Percentiles rank a stretch among this genome's conserved stretches.
These are phyloP conservation scores for Gleditsia sinensis DNA, from an alignment of 306 rosid genomes.

Conservation along the genomic window DNA sequence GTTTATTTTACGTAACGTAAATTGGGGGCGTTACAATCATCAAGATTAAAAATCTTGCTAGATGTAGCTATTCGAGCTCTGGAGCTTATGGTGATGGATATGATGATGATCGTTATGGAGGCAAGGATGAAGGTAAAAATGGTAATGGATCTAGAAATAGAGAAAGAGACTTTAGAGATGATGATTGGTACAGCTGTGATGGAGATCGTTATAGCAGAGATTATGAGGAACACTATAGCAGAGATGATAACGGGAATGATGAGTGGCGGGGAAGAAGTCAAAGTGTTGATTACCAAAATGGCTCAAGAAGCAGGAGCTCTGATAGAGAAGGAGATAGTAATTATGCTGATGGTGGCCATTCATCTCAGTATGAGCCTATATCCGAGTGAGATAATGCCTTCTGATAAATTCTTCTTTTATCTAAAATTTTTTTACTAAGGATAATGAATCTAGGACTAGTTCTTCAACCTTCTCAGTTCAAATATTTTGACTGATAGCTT, in stretches of 20 bases:
- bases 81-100: slow-evolving; percentile 72
- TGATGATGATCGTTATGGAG: slow-evolving; percentile 80
- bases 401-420: too few relatives aligned
- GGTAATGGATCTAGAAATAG: slow-evolving; percentile 72
- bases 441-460: too few relatives aligned
- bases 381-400: slow-evolving; percentile 1
- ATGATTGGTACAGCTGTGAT: slow-evolving; percentile 72
- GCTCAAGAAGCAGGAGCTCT: slow-evolving; percentile 78
- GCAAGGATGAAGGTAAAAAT: slow-evolving; percentile 74
- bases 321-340: slow-evolving; percentile 80
- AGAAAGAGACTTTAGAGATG: slow-evolving; percentile 87
- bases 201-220: slow-evolving; percentile 87
- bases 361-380: slow-evolving; percentile 70
- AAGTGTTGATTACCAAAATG: slow-evolving; percentile 62
- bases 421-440: too few relatives aligned
- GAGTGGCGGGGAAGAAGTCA: slow-evolving; percentile 84
- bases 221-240: slow-evolving; percentile 72
- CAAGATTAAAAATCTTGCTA: too few relatives aligned
- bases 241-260: slow-evolving; percentile 78
- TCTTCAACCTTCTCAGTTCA: too few relatives aligned
- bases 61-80: slow-evolving; percentile 47
- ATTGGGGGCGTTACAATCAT: too few relatives aligned
- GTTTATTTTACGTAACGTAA: too few relatives aligned
- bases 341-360: slow-evolving; percentile 81
- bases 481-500: too few relatives aligned